phyloP scores from a whole-genome alignment of 23 red algal genomes.

The Agarophyton chilense region DNA sequence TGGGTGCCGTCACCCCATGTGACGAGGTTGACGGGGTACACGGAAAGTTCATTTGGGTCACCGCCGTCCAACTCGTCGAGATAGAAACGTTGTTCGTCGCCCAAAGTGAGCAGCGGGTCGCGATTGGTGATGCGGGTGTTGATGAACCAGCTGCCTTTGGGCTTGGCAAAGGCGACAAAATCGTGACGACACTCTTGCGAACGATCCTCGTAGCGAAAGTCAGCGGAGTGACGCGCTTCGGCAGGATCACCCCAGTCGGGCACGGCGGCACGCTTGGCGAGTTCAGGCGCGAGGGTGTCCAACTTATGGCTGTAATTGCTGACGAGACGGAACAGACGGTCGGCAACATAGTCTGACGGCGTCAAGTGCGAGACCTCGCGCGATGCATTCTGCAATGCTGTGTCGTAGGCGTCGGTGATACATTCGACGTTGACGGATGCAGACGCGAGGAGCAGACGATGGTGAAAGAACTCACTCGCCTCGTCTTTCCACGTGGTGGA shows the following conservation, averaged over 20 bases:
- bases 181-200: constrained; percentile 31
- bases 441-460: neutral
- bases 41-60: too few species aligned
- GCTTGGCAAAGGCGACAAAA: constrained; percentile 28
- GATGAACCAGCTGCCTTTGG: neutral
- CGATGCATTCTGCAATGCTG: neutral
- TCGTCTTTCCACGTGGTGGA: neutral
- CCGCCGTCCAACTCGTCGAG: neutral
- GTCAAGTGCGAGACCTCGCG: neutral
- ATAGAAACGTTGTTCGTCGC: neutral
- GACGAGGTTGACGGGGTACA: neutral
- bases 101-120: constrained; percentile 2
- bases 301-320: neutral
- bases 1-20: neutral
- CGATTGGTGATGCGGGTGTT: constrained; percentile 16
- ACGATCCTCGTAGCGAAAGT: constrained; percentile 17
- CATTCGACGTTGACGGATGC: neutral
- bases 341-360: neutral
- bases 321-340: neutral
- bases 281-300: neutral
- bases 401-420: constrained; percentile 35
- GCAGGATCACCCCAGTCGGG: neutral
- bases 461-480: neutral
- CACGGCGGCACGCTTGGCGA: neutral
- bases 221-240: neutral